Percentiles rank a stretch among this genome's conserved stretches.
Evolutionary conservation across 257 asterid genomes (phyloP).

Genomic region (Orobanche coerulescens): DNA sequence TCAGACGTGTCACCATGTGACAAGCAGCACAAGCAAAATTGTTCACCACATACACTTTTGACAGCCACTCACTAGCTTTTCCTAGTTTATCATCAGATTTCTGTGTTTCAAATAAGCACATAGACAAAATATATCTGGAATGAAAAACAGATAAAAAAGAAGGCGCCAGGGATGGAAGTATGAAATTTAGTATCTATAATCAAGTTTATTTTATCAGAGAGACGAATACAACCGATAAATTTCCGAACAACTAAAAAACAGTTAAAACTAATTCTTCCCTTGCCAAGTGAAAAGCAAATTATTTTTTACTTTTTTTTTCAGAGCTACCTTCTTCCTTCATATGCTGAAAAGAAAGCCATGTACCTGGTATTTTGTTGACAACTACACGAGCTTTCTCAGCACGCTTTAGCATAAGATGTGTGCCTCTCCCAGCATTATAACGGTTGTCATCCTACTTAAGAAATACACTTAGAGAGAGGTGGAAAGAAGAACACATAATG

Average conservation of each 20-base stretch:
- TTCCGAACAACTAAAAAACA: neutral
- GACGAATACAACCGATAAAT: neutral
- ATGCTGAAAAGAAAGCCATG: neutral
- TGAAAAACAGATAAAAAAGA: neutral
- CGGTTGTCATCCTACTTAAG: constrained; percentile 75
- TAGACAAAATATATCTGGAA: neutral
- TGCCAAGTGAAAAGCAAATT: neutral
- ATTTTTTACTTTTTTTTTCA: neutral
- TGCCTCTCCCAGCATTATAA: constrained; percentile 83
- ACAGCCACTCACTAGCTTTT: neutral
- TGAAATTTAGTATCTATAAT: neutral
- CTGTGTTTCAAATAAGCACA: no score
- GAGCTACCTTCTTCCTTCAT: neutral
- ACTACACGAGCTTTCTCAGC: constrained; percentile 94
- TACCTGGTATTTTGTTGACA: constrained; percentile 88
- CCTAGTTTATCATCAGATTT: neutral
- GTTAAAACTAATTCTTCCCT: neutral
- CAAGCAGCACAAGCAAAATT: neutral
- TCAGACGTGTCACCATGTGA: neutral
- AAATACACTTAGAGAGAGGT: constrained; percentile 4
- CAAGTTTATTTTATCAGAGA: neutral
- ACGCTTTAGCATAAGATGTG: constrained; percentile 78
- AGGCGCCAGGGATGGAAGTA: neutral
- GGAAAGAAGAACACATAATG: neutral
- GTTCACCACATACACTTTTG: neutral